Base-by-base conservation (phyloP, 805 yeast genomes). In the Saccharomycopsis capsularis region DNA sequence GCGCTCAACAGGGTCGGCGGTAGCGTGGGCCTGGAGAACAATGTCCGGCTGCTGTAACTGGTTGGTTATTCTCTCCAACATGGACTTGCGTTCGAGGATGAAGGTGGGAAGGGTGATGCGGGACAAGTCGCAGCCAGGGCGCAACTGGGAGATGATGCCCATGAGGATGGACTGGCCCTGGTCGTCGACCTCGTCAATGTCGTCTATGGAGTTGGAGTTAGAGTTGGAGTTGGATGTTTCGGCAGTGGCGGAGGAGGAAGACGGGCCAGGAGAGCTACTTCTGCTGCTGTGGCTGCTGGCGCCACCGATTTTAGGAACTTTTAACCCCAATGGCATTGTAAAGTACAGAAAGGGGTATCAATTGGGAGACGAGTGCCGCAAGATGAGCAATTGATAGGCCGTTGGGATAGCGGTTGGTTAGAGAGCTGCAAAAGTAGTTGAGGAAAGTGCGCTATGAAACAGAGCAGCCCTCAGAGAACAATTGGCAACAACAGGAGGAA, bases 101-200 rank as follows among this genome's bases (percentile, higher is more conserved):
- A 93, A 93, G 0, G 99, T 93, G 3, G 99, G 99, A 46, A 93
- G 71, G 0, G 99, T 91, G 55, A 93, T 91, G 59, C 91, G 76
- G 0, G 96, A 75, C 54, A 93, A 72, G 61, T 93, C 99, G 46
- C 85, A 79, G 1, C 98, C 98, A 0, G 95, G 96, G 57, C 96
- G 79, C 60, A 91, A 73, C 66, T 91, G 97, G 11, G 95, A 71
- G 49, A 91, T 93, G 51, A 91, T 87, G 15, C 91, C 88, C 72
- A 87, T 71, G 48, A 91, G 69, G 44, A 91, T 89, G 46, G 82
- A 84, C 64, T 90, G 95, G 23, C 90, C 90, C 51, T 90, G 89
- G 47, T 79, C 89, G 60, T 89, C 97, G 37, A 90, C 81, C 62
- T 90, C 98, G 65, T 93, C 98, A 43, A 88, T 75, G 63, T 89